Base-by-base conservation (phyloP, 306 rosid species). In the Vicia sativa region DNA sequence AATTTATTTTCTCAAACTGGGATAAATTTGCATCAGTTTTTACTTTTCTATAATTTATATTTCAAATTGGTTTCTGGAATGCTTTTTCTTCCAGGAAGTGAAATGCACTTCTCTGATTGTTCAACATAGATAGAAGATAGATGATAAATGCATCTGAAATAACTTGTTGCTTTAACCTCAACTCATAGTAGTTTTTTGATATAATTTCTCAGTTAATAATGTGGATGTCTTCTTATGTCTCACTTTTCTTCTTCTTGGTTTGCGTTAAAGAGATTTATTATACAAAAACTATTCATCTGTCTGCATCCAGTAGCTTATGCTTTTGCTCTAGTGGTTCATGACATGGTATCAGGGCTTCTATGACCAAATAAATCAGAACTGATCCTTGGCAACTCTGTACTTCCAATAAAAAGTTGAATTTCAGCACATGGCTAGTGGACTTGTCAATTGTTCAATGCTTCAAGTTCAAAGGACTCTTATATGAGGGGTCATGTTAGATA, bases 1-100 rank as follows among this genome's bases (percentile, higher is more conserved):
- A 59, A 42, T 60, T 65, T 50, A 42, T 54, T 64, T 65, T 65
- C 43, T 31, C 15, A 31, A 53, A 59, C 28, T 21, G 11, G 46
- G 11, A 21, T 52, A 48, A 14, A 29, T 14, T 73, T 35, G 31
- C 29, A 12, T 23, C 35, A 44, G 2, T 54, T 78, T 69, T 6
- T 39, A 8, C 5, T 43, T 25, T 39, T 18, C 52, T 50, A 11
- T 66, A 8, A 45, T 52, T 43, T 26, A 21, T 73, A 54, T 67
- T 52, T 26, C 56, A 18, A 60, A 18, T 11, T 19, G 16, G 34
- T 62, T 62, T 39, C 34, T 62, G 50, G 42, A 60, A 39, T 61
- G 67, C 50, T 19, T 23, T 61, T 39, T 42, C 49, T 61, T 19
- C 49, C 34, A 11, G 34, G 16, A 61, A 60, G 34, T 18, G 16